These are phyloP conservation scores for Neurospora intermedia DNA, from an alignment of 495 filamentous ascomycete genomes.

Conservation along the genomic window DNA sequence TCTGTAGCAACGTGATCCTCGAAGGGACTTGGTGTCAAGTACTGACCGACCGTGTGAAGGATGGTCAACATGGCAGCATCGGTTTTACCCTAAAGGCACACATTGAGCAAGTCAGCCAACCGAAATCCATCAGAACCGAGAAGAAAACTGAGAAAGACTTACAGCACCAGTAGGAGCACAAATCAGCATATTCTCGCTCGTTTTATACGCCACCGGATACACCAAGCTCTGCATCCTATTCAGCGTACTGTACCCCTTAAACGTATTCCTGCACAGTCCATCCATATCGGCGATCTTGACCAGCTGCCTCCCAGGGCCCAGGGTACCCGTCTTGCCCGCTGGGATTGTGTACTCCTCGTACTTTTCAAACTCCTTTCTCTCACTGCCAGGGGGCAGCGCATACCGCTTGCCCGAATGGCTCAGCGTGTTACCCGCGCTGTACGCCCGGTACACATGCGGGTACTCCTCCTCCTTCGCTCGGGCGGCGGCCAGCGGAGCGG, in stretches of 20 bases:
- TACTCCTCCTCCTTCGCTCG: conserved; percentile 57
- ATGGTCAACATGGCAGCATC: conserved; percentile 97
- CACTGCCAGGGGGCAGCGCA: conserved; percentile 55
- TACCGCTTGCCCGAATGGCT: conserved; percentile 68
- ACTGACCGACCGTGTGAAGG: conserved; percentile 77
- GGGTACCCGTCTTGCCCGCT: conserved; percentile 64
- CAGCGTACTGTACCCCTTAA: conserved; percentile 83
- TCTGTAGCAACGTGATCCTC: conserved; percentile 64
- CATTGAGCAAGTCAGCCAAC: neutral
- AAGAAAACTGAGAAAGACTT: conserved; percentile 7
- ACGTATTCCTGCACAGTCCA: conserved; percentile 80
- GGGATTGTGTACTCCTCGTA: conserved; percentile 87
- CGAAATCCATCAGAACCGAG: neutral
- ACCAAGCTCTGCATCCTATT: conserved; percentile 98
- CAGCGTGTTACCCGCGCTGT: conserved; percentile 74
- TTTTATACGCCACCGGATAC: conserved; percentile 90
- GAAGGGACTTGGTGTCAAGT: conserved; percentile 64
- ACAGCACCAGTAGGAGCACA: conserved; percentile 94
- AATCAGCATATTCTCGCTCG: conserved; percentile 96
- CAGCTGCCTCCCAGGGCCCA: conserved; percentile 60
- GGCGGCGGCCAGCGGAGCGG: conserved; percentile 51
- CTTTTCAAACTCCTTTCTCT: conserved; percentile 44
- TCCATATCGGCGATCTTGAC: conserved; percentile 75
- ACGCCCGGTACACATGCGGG: conserved; percentile 82
- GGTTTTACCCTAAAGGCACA: conserved; percentile 61